phyloP scores from a whole-genome alignment of 176 grass and related monocot genomes.

The Oryza glaberrima region DNA sequence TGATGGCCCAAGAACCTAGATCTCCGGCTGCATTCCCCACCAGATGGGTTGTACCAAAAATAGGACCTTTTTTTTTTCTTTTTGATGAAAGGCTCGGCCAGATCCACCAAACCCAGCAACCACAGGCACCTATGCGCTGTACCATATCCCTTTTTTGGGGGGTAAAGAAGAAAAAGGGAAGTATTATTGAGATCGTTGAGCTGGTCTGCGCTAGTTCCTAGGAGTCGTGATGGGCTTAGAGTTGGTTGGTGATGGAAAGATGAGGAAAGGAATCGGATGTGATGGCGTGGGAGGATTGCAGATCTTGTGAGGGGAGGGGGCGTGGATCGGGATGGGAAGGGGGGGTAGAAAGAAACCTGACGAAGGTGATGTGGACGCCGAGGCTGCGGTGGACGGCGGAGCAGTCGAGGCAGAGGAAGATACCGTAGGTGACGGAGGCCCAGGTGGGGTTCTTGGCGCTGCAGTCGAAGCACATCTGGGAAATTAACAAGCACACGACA shows the following conservation, averaged over 20 bases:
- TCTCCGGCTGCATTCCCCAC: background rate
- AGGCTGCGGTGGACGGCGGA: slow-evolving; percentile 87
- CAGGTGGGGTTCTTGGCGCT: slow-evolving; percentile 85
- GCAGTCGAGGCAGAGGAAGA: slow-evolving; percentile 95
- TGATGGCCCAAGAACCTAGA: background rate
- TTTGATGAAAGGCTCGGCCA: background rate
- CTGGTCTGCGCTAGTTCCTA: background rate
- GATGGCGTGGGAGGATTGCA: background rate
- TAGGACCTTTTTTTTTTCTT: background rate
- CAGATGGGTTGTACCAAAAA: background rate
- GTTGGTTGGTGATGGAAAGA: background rate
- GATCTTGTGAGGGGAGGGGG: background rate
- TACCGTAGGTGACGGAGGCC: slow-evolving; percentile 88
- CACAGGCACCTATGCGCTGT: background rate
- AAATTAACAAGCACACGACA: background rate
- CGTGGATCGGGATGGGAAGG: no score
- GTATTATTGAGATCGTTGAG: background rate
- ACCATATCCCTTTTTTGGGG: background rate
- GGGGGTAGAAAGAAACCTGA: slow-evolving; percentile 43
- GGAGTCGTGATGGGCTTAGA: background rate
- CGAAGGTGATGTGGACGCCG: slow-evolving; percentile 79
- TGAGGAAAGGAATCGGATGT: background rate
- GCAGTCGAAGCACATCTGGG: slow-evolving; percentile 91
- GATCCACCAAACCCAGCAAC: background rate
- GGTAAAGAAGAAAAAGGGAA: background rate